Percentiles rank a stretch among this genome's conserved stretches.
Evolutionary conservation across 768 basidiomycete species (phyloP).

Genomic region (Boletus vinaceobasis): DNA sequence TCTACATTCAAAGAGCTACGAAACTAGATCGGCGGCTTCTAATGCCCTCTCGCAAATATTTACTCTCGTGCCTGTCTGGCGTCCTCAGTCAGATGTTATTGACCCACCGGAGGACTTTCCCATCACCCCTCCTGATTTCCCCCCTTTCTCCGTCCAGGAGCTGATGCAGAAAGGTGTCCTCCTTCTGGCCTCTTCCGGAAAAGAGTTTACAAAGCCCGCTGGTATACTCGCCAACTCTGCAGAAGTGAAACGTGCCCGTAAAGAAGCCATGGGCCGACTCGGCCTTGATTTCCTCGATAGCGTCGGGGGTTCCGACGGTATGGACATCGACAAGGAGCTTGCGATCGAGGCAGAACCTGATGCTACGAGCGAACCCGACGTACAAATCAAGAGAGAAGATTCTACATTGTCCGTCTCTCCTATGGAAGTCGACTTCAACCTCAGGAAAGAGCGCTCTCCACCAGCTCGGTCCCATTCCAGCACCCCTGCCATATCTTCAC

Average conservation of each 20-base stretch:
- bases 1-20: conserved; percentile 87
- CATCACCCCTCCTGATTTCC: conserved; percentile 52
- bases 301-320: conserved; percentile 68
- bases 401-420: conserved; percentile 34
- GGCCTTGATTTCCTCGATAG: conserved; percentile 84
- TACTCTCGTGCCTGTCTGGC: conserved; percentile 78
- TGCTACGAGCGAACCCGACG: conserved; percentile 40
- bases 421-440: conserved; percentile 43
- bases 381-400: conserved; percentile 39
- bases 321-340: conserved; percentile 84
- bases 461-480: conserved; percentile 43
- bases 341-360: conserved; percentile 55
- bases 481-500: conserved; percentile 47
- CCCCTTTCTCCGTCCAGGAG: conserved; percentile 72
- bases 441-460: conserved; percentile 39
- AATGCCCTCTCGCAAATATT: conserved; percentile 87
- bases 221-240: conserved; percentile 69
- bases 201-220: conserved; percentile 78
- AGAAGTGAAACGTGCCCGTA: conserved; percentile 84
- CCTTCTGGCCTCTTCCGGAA: conserved; percentile 88
- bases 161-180: conserved; percentile 73
- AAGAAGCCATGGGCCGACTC: conserved; percentile 83
- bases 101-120: conserved; percentile 27
- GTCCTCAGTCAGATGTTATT: conserved; percentile 32
- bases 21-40: conserved; percentile 88